Evolutionary conservation across 2,329 filamentous ascomycete species (phyloP).

Genomic region (Dothidotthia symphoricarpi): DNA sequence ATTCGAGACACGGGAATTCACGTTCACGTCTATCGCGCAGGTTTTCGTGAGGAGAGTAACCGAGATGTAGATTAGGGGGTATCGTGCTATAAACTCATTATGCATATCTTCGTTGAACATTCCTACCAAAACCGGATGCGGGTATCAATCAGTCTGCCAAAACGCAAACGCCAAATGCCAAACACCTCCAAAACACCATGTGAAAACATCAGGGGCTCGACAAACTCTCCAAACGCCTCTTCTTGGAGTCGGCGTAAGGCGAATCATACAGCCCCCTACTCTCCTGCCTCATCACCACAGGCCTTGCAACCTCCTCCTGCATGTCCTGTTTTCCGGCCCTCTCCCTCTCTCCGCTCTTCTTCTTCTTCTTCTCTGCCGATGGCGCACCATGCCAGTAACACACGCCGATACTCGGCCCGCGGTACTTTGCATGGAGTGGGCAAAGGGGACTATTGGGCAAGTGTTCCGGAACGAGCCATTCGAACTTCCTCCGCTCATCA

Average conservation of each 20-base stretch:
- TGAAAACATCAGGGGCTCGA: constrained; percentile 8
- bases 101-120: no score
- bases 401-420: constrained; percentile 38
- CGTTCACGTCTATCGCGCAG: no score
- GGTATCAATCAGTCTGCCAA: neutral
- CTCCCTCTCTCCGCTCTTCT: constrained; percentile 2
- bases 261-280: constrained; percentile 3
- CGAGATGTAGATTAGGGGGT: no score
- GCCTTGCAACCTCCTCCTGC: neutral
- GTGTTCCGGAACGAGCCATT: constrained; percentile 47
- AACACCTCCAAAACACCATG: neutral
- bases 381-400: constrained; percentile 44
- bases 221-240: constrained; percentile 20
- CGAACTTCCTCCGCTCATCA: constrained; percentile 36
- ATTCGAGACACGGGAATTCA: no score
- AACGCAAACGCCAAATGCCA: no score
- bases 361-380: constrained; percentile 6
- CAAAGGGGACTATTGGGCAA: constrained; percentile 46
- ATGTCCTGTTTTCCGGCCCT: neutral
- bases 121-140: neutral
- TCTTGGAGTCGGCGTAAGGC: constrained; percentile 7
- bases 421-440: constrained; percentile 43
- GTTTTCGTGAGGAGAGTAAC: no score
- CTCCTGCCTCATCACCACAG: constrained; percentile 5
- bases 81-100: no score